Percentiles rank a stretch among this genome's conserved stretches.
These are phyloP conservation scores for Geoglossum glabrum DNA, from an alignment of 495 filamentous ascomycete species.

Conservation along the genomic window DNA sequence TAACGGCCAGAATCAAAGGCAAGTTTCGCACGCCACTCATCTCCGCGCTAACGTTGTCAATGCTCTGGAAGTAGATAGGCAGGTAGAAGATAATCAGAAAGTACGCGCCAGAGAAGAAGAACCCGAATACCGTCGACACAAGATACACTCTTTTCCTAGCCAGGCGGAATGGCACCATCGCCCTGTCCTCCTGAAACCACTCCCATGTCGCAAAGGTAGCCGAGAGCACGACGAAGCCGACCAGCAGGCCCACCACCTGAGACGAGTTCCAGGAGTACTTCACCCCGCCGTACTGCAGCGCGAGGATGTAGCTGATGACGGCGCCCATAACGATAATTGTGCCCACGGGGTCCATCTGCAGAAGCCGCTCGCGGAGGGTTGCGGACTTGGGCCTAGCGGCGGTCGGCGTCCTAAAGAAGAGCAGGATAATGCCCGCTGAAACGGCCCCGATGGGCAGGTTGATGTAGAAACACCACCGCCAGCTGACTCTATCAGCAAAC, in stretches of 20 bases:
- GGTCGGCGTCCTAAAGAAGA: slow-evolving; percentile 22
- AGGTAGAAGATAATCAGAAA: slow-evolving; percentile 35
- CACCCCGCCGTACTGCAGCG: slow-evolving; percentile 23
- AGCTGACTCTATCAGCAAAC: slow-evolving; percentile 23
- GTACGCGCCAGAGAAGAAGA: slow-evolving; percentile 24
- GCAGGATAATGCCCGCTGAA: slow-evolving; percentile 18
- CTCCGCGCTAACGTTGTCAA: slow-evolving; percentile 25
- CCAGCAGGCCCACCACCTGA: slow-evolving; percentile 17
- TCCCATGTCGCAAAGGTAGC: slow-evolving; percentile 14
- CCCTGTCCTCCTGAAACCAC: too few species aligned
- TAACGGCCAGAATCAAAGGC: slow-evolving; percentile 25
- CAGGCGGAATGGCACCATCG: slow-evolving; percentile 10
- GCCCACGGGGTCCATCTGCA: slow-evolving; percentile 20
- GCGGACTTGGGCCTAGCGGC: slow-evolving; percentile 13
- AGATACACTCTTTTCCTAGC: too few species aligned
- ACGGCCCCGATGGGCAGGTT: slow-evolving; percentile 31
- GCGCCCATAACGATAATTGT: slow-evolving; percentile 13
- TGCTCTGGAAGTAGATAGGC: slow-evolving; percentile 42
- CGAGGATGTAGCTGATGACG: slow-evolving; percentile 20
- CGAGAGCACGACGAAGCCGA: slow-evolving; percentile 18
- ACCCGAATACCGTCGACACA: too few species aligned
- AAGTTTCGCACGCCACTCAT: slow-evolving; percentile 31
- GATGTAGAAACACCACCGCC: slow-evolving; percentile 37
- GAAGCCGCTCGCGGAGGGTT: slow-evolving; percentile 15
- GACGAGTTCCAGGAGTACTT: slow-evolving; percentile 17